Base-by-base conservation (phyloP, 345 rosid genomes). In the Brassica carinata region DNA sequence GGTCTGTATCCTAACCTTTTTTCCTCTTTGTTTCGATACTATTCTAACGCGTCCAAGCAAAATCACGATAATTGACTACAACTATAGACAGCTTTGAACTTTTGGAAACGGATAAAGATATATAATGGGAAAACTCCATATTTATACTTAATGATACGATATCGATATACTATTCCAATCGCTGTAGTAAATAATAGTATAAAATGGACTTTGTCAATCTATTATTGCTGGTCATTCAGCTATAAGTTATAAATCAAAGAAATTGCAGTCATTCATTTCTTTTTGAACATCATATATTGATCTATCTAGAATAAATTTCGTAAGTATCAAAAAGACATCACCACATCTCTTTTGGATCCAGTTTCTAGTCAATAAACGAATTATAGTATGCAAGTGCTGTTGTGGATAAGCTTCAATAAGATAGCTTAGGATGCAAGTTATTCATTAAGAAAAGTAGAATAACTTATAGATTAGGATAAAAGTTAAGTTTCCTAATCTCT, bases 31-130 rank as follows among this genome's bases (percentile, higher is more conserved):
- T 69, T 33, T 68, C 6, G 29, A 77, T 48, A 31, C 69, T 62
- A 33, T 77, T 77, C 38, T 27, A 65, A 55, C 72, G 11, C 69
- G 53, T 73, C 82, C 73, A 79, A 72, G 53, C 38, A 66, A 30
- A 73, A 30, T 58, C 69, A 73, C 73, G 73, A 73, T 79, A 43
- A 67, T 58, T 79, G 77, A 72, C 40, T 29, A 38, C 77, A 72
- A 55, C 81, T 72, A 73, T 79, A 55, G 51, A 67, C 82, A 79
- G 77, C 77, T 79, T 79, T 73, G 53, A 58, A 57, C n/a, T 40
- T 79, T 66, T 65, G 82, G 73, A 79, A 67, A 73, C 61, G 17
- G 63, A 66, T 72, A 67, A 43, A 67, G 15, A 73, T 19, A 67
- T 3, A 66, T 79, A 34, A 73, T 58, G 53, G 43, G 66, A 74